phyloP scores from a whole-genome alignment of 805 yeast genomes.

The Dipodascopsis uninucleata region DNA sequence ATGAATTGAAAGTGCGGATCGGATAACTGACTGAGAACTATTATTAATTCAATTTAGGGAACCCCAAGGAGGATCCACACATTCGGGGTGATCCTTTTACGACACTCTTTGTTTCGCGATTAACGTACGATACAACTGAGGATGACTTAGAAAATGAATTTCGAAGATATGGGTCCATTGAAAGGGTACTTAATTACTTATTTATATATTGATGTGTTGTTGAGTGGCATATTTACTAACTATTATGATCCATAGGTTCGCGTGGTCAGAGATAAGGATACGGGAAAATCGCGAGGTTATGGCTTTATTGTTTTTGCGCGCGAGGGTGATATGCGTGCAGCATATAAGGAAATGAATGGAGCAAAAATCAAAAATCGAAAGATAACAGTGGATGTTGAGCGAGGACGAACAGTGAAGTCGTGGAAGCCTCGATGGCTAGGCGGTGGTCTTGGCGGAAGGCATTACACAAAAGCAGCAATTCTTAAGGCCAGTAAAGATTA shows the following conservation, averaged over 20 bases:
- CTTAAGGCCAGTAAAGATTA: constrained; percentile 18
- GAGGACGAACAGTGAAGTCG: constrained; percentile 38
- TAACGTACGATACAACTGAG: constrained; percentile 63
- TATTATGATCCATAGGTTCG: constrained; percentile 37
- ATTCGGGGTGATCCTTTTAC: constrained; percentile 67
- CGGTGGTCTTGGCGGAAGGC: constrained; percentile 90
- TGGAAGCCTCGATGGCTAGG: constrained; percentile 55
- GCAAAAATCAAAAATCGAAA: constrained; percentile 50
- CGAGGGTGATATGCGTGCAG: constrained; percentile 57
- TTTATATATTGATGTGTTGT: not conserved
- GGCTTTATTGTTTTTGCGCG: constrained; percentile 72
- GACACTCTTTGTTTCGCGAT: constrained; percentile 74
- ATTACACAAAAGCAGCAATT: constrained; percentile 44
- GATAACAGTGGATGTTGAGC: constrained; percentile 43
- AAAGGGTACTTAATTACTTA: constrained; percentile 38
- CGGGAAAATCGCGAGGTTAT: constrained; percentile 68
- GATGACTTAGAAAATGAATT: constrained; percentile 63
- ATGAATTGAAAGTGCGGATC: too few relatives aligned
- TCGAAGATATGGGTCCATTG: constrained; percentile 66
- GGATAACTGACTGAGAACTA: not conserved
- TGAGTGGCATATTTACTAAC: not conserved
- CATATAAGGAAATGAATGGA: constrained; percentile 58
- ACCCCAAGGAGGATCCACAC: constrained; percentile 56
- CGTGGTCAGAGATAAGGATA: constrained; percentile 52
- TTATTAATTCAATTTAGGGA: constrained; percentile 38